These are phyloP conservation scores for Clohesyomyces aquaticus DNA, from an alignment of 495 filamentous ascomycete genomes.

Conservation along the genomic window DNA sequence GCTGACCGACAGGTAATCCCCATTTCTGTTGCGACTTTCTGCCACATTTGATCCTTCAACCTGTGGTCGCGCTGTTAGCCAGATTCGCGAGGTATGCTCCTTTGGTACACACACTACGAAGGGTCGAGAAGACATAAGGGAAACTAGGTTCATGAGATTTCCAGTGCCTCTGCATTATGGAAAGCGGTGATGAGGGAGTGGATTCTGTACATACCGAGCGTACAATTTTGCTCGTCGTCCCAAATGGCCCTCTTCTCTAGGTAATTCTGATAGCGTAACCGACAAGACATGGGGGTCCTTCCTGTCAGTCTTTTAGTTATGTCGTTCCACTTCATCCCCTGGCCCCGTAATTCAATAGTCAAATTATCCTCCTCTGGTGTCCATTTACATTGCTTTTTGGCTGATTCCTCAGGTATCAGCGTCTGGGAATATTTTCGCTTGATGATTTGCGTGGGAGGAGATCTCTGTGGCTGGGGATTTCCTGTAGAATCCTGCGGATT, in stretches of 20 bases:
- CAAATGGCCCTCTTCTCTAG: constrained; percentile 86
- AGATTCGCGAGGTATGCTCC: not conserved
- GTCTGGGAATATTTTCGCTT: constrained; percentile 55
- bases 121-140: not conserved
- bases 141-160: constrained; percentile 6
- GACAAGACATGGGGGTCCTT: constrained; percentile 88
- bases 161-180: not conserved
- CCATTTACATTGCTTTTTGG: constrained; percentile 97
- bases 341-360: constrained; percentile 85
- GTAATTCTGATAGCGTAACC: constrained; percentile 97
- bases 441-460: constrained; percentile 46
- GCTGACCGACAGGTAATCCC: constrained; percentile 91
- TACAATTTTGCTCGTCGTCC: constrained; percentile 96
- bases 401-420: constrained; percentile 65
- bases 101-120: not conserved
- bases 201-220: constrained; percentile 73
- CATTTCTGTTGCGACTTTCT: constrained; percentile 90
- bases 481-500: constrained; percentile 21
- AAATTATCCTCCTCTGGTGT: constrained; percentile 84
- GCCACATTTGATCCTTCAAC: constrained; percentile 98
- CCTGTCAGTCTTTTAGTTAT: constrained; percentile 88
- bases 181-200: constrained; percentile 10
- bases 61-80: constrained; percentile 52
- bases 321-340: constrained; percentile 98
- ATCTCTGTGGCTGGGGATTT: constrained; percentile 17